Evolutionary conservation across 31 red algal species (phyloP), one percentile per base, ranked within the genome.

Genomic region (Asparagopsis taxiformis): DNA sequence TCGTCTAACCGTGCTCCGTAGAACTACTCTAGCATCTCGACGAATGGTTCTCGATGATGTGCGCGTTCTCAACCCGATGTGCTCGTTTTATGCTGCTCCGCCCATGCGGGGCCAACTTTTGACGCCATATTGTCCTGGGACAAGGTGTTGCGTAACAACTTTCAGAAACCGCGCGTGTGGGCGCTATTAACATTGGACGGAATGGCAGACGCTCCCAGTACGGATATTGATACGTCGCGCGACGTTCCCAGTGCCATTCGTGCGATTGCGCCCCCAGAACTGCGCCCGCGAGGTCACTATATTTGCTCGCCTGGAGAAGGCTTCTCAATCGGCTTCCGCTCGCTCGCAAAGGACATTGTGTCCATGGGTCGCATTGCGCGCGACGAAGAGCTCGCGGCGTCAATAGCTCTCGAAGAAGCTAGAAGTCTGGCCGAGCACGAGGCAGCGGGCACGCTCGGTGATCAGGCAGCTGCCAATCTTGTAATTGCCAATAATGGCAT

Each of bases 31-130:
- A 31, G 75, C 81, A 17, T 75, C 70, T 19, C 29, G 81, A n/a
- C 57, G 81, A 52, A 78, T 88, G 74, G 54, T 78, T 17, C 51
- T 88, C 31, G 83, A 88, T 44, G 83, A 88, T 56, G 81, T 85
- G 31, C 81, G 81, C 16, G 70, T 85, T 5, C 60, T 85, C 28
- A 74, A 35, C 81, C 81, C 0, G 81, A 85, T 48, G 68, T 75
- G 17, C 48, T 85, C 24, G 81, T 85, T 17, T 25, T 85, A 60
- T 85, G 81, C 49, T 72, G 68, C 16, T 74, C 81, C 16, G 59
- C 81, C 7, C 70, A 75, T 59, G 70, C 68, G 48, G 62, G 49
- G 13, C 43, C 73, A 2, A 63, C 72, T 5, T 69, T 78, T 70
- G 53, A 70, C 4, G 55, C 61, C 29, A 70, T 88, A 28, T 55